Conservation (phyloP, 108 stramenopile species). For the Cyclotella choctawhatcheeana region DNA sequence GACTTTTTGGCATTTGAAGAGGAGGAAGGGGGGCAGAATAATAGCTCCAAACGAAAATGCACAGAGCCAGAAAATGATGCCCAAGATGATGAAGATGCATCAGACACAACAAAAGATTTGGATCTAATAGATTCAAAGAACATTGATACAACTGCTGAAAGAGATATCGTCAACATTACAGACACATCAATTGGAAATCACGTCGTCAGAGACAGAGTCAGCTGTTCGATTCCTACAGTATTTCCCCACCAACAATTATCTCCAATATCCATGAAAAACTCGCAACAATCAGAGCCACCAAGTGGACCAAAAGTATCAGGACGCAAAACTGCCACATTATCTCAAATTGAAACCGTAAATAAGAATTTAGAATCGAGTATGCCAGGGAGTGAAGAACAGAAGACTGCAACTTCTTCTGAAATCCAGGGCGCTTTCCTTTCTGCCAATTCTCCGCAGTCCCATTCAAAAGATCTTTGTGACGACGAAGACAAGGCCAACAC, state of each 20-base stretch:
- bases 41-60: slow-evolving; percentile 6
- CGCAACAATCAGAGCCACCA: neutral
- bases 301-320: neutral
- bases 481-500: neutral
- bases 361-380: neutral
- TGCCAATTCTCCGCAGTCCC: neutral
- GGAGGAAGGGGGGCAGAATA: too few relatives aligned
- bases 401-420: slow-evolving; percentile 1
- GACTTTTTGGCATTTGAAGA: slow-evolving; percentile 21
- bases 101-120: slow-evolving; percentile 19
- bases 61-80: neutral
- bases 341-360: slow-evolving; percentile 1
- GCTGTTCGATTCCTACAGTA: neutral
- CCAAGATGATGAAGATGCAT: slow-evolving; percentile 11
- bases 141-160: too few relatives aligned
- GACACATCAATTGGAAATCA: neutral
- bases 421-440: neutral
- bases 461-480: neutral
- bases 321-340: neutral
- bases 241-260: slow-evolving; percentile 24
- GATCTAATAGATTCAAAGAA: slow-evolving; percentile 2
- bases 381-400: neutral
- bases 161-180: neutral
- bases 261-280: slow-evolving; percentile 8
- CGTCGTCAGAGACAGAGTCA: slow-evolving; percentile 1